A percentile compares a stretch with the other conserved stretches of the same genome.
Evolutionary conservation across 768 basidiomycete species (phyloP).

Genomic region (Tricholoma sp.): DNA sequence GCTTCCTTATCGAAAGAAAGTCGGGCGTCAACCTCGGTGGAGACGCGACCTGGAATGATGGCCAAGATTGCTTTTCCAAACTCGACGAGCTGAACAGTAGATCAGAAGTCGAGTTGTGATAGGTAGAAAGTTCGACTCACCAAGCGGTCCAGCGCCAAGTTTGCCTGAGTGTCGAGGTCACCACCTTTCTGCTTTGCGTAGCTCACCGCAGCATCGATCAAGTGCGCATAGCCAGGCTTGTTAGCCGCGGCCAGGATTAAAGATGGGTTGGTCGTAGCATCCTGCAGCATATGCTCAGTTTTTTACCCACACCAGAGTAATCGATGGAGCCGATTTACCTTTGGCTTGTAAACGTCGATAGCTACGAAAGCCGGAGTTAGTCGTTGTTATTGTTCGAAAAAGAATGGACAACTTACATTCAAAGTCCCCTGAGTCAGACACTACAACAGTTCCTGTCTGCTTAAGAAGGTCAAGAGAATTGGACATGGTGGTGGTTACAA

Average conservation of each 20-base stretch:
- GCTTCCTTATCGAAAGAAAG: slow-evolving; percentile 94
- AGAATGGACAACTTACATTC: slow-evolving; percentile 47
- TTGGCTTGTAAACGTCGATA: slow-evolving; percentile 96
- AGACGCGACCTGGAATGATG: slow-evolving; percentile 97
- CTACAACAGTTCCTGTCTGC: slow-evolving; percentile 90
- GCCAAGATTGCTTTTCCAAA: slow-evolving; percentile 94
- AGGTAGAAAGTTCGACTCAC: slow-evolving; percentile 39
- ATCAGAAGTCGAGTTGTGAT: background rate
- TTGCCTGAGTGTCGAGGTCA: slow-evolving; percentile 66
- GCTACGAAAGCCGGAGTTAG: slow-evolving; percentile 38
- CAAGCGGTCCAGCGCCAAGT: slow-evolving; percentile 83
- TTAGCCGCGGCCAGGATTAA: slow-evolving; percentile 90
- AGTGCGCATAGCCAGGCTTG: slow-evolving; percentile 77
- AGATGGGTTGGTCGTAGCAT: slow-evolving; percentile 98
- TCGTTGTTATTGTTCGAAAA: slow-evolving; percentile 11
- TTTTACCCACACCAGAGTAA: background rate
- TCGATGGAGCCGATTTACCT: slow-evolving; percentile 34
- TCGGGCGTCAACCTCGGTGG: slow-evolving; percentile 97
- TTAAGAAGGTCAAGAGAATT: slow-evolving; percentile 83
- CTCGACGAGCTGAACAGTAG: slow-evolving; percentile 77
- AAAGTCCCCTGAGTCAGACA: slow-evolving; percentile 97
- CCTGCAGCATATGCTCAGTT: slow-evolving; percentile 37
- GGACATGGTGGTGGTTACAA: slow-evolving; percentile 50
- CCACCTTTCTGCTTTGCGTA: slow-evolving; percentile 81
- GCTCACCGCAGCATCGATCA: slow-evolving; percentile 72